A percentile compares a stretch with the other conserved stretches of the same genome.
These are phyloP conservation scores for Megacollybia marginata DNA, from an alignment of 768 basidiomycete genomes.

Conservation along the genomic window DNA sequence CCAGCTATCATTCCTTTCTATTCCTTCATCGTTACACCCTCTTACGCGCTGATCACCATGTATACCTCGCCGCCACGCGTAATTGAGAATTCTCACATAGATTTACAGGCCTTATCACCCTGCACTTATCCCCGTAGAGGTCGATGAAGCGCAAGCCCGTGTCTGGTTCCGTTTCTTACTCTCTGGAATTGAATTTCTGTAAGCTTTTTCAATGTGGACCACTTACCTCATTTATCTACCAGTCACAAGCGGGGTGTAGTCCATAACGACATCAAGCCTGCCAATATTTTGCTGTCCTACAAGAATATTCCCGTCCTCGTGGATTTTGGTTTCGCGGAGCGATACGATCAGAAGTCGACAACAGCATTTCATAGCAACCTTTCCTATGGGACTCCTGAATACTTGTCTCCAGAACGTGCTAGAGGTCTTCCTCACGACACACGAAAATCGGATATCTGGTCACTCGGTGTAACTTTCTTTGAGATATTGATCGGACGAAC, in stretches of 20 bases:
- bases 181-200: constrained; percentile 78
- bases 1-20: constrained; percentile 91
- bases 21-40: constrained; percentile 88
- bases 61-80: constrained; percentile 17
- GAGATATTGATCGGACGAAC: constrained; percentile 91
- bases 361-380: constrained; percentile 78
- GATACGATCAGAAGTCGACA: constrained; percentile 56
- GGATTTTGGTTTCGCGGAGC: constrained; percentile 95
- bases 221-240: too few relatives aligned
- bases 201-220: constrained; percentile 16
- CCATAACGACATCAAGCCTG: constrained; percentile 79
- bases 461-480: constrained; percentile 87
- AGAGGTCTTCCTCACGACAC: constrained; percentile 88
- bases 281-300: constrained; percentile 83
- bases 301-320: constrained; percentile 82
- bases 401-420: constrained; percentile 89
- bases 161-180: constrained; percentile 80
- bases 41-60: constrained; percentile 90
- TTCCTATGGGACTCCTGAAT: constrained; percentile 92
- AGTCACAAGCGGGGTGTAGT: constrained; percentile 71
- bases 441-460: constrained; percentile 83
- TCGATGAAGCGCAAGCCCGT: constrained; percentile 69
- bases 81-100: background rate
- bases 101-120: constrained; percentile 73
- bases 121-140: constrained; percentile 82